Conservation (phyloP, 2,329 filamentous ascomycete genomes). For the Botrytis medusae region DNA sequence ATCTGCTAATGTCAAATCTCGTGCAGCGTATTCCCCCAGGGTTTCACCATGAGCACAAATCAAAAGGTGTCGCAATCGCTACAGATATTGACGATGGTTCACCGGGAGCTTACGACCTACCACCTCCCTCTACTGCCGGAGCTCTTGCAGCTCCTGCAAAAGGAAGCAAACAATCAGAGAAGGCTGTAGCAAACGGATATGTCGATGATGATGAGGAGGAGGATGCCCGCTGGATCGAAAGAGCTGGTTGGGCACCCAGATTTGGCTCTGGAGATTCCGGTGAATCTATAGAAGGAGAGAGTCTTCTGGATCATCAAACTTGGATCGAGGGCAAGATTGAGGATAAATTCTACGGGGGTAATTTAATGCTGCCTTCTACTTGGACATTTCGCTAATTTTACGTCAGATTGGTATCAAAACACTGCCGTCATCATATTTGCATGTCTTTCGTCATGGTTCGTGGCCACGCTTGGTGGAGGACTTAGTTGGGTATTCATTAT, state of each 20-base stretch:
- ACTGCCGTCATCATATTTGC: conserved; percentile 91
- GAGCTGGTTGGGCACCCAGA: conserved; percentile 84
- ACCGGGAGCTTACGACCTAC: conserved; percentile 72
- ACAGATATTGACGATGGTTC: conserved; percentile 77
- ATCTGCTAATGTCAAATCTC: conserved; percentile 20
- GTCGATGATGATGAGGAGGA: conserved; percentile 50
- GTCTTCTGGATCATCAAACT: conserved; percentile 82
- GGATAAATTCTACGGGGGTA: conserved; percentile 87
- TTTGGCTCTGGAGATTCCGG: conserved; percentile 67
- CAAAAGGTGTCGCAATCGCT: conserved; percentile 67
- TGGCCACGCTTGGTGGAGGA: conserved; percentile 86
- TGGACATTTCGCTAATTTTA: conserved; percentile 25
- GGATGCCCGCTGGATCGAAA: conserved; percentile 50
- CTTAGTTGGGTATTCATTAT: conserved; percentile 90
- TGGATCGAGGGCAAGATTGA: conserved; percentile 80
- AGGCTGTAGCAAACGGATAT: conserved; percentile 46
- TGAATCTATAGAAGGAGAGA: conserved; percentile 55
- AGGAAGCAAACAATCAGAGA: conserved; percentile 47
- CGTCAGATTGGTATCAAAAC: conserved; percentile 96
- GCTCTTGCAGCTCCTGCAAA: conserved; percentile 54
- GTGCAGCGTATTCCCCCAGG: conserved; percentile 62
- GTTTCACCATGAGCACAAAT: conserved; percentile 60
- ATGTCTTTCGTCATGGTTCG: conserved; percentile 84
- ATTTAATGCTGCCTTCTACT: conserved; percentile 31
- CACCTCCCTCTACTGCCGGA: conserved; percentile 68